phyloP scores from a whole-genome alignment of 2,329 filamentous ascomycete species.

The Aquanectria penicillioides region DNA sequence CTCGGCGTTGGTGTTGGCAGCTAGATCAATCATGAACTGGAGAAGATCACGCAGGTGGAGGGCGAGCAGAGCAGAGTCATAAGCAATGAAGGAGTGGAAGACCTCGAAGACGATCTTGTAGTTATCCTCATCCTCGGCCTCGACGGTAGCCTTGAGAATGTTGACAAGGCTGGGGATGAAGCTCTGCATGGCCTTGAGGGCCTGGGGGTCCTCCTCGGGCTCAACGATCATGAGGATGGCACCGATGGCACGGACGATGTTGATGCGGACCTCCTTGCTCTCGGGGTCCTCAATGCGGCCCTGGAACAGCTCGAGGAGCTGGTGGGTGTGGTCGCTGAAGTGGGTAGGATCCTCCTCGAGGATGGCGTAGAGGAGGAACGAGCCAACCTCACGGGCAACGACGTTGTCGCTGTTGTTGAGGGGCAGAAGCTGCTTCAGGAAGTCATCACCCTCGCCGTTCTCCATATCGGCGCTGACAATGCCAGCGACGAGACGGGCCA shows the following conservation, averaged over 20 bases:
- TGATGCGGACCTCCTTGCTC: constrained; percentile 92
- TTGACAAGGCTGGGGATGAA: constrained; percentile 89
- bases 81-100: constrained; percentile 93
- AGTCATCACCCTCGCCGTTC: constrained; percentile 80
- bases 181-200: constrained; percentile 79
- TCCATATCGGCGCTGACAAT: constrained; percentile 86
- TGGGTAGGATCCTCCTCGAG: constrained; percentile 87
- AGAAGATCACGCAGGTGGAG: constrained; percentile 90
- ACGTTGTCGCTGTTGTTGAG: constrained; percentile 80
- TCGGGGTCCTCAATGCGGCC: constrained; percentile 90
- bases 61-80: constrained; percentile 84
- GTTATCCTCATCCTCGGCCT: constrained; percentile 84
- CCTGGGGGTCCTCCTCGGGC: constrained; percentile 82
- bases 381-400: constrained; percentile 86
- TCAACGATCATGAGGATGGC: constrained; percentile 89
- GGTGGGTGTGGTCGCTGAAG: constrained; percentile 82
- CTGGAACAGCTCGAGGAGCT: constrained; percentile 85
- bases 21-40: constrained; percentile 92
- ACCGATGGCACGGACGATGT: constrained; percentile 91
- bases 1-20: constrained; percentile 78
- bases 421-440: constrained; percentile 81
- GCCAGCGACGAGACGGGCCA: constrained; percentile 86
- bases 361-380: constrained; percentile 92
- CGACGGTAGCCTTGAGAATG: constrained; percentile 85
- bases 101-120: constrained; percentile 93